Evolutionary conservation across 192 early-diverging fungal species (phyloP).

Genomic region (Podochytrium sp.): DNA sequence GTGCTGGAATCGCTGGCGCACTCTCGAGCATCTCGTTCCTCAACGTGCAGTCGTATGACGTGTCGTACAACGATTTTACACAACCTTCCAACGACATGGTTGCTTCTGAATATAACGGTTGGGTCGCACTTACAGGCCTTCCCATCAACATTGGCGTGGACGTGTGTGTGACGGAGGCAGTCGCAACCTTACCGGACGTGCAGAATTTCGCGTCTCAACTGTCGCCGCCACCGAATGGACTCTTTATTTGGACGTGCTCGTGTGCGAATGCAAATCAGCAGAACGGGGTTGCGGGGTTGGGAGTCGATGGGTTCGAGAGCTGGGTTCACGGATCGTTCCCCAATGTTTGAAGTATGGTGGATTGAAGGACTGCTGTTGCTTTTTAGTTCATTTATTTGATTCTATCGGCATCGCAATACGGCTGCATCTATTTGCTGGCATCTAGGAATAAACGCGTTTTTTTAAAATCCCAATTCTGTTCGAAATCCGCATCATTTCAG

Average conservation of each 20-base stretch:
- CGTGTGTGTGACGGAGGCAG: not conserved
- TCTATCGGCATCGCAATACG: too few species aligned
- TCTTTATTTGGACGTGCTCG: not conserved
- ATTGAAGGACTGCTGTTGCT: too few species aligned
- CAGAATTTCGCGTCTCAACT: not conserved
- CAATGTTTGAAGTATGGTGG: too few species aligned
- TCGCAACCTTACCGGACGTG: not conserved
- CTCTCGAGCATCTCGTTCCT: not conserved
- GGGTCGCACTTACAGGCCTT: not conserved
- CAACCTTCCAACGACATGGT: not conserved
- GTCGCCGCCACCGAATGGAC: not conserved
- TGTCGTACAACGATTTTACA: not conserved
- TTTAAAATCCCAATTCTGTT: too few species aligned
- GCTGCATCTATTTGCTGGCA: too few species aligned
- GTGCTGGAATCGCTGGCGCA: not conserved
- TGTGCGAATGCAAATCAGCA: not conserved
- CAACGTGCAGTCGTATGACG: not conserved
- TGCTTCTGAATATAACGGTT: not conserved
- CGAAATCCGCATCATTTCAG: too few species aligned
- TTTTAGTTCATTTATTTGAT: too few species aligned
- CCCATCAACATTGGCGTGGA: not conserved
- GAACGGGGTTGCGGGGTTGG: not conserved
- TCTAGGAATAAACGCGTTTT: too few species aligned
- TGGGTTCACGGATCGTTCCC: not conserved
- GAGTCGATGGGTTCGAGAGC: not conserved